A percentile compares a stretch with the other conserved stretches of the same genome.
These are phyloP conservation scores for Proteromonas lacertae DNA, from an alignment of 352 stramenopile genomes.

Conservation along the genomic window DNA sequence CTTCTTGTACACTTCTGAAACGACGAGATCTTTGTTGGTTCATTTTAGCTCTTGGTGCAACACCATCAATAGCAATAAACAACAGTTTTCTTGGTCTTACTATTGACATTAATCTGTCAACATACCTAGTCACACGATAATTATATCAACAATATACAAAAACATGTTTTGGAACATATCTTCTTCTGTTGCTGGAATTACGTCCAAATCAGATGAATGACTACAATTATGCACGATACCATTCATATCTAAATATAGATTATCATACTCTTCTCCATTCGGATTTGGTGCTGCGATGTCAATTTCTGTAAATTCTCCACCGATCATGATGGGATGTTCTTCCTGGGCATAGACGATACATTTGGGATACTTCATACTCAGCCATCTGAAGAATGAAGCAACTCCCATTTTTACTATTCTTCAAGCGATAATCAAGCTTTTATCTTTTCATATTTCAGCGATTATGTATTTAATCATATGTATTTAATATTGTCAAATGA, in stretches of 20 bases:
- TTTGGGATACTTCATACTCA: constrained; percentile 92
- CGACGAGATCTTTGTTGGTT: constrained; percentile 90
- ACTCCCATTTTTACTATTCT: constrained; percentile 65
- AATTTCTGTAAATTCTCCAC: constrained; percentile 27
- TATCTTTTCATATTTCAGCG: too few species aligned
- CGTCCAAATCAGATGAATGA: constrained; percentile 47
- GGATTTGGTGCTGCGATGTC: constrained; percentile 45
- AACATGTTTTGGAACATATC: constrained; percentile 89
- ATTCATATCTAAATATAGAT: constrained; percentile 99
- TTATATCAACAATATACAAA: too few species aligned
- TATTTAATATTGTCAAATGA: too few species aligned
- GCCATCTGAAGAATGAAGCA: constrained; percentile 93
- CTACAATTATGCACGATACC: constrained; percentile 95
- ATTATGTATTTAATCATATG: too few species aligned
- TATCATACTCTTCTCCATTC: constrained; percentile 74
- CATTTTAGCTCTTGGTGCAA: constrained; percentile 93
- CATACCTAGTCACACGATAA: constrained; percentile 46
- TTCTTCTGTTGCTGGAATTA: constrained; percentile 57
- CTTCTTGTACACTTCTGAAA: constrained; percentile 76
- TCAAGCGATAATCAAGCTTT: too few species aligned
- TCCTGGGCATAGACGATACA: constrained; percentile 57
- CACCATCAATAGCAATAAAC: constrained; percentile 91
- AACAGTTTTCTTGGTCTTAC: constrained; percentile 69
- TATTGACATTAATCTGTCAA: constrained; percentile 50
- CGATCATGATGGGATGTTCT: constrained; percentile 15